These are phyloP conservation scores for Brassica hybrid DNA, from an alignment of 441 rosid genomes.

Conservation along the genomic window DNA sequence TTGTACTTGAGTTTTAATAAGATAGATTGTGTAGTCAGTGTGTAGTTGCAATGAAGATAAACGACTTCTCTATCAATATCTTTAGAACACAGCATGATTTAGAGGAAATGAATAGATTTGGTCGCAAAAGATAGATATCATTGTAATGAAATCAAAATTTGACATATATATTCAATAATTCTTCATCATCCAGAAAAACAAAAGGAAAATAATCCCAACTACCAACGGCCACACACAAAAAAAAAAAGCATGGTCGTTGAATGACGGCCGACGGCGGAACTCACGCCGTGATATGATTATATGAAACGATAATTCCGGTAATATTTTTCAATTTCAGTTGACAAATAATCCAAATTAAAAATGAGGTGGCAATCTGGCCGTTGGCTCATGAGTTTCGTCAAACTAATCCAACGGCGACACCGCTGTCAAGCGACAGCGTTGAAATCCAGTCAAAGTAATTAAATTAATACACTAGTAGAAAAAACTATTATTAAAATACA, in stretches of 20 bases:
- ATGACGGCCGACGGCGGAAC: conserved; percentile 41
- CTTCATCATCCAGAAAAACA: too few species aligned
- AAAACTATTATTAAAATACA: background rate
- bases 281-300: conserved; percentile 34
- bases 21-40: too few species aligned
- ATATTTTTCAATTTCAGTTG: background rate
- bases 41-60: background rate
- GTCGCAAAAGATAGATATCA: background rate
- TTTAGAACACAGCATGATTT: background rate
- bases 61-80: background rate
- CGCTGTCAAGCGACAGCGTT: conserved; percentile 27
- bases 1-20: too few species aligned
- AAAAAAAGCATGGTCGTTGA: conserved; percentile 9
- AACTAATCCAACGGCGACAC: conserved; percentile 33
- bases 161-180: too few species aligned
- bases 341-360: background rate
- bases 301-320: conserved; percentile 1
- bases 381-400: background rate
- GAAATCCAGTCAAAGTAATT: conserved; percentile 28
- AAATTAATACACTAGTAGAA: background rate
- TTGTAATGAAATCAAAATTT: too few species aligned
- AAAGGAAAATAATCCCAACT: conserved; percentile 11
- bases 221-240: conserved; percentile 6
- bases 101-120: background rate
- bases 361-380: conserved; percentile 25